These are phyloP conservation scores for Fusarium oxysporum DNA, from an alignment of 2,329 filamentous ascomycete species.

Conservation along the genomic window DNA sequence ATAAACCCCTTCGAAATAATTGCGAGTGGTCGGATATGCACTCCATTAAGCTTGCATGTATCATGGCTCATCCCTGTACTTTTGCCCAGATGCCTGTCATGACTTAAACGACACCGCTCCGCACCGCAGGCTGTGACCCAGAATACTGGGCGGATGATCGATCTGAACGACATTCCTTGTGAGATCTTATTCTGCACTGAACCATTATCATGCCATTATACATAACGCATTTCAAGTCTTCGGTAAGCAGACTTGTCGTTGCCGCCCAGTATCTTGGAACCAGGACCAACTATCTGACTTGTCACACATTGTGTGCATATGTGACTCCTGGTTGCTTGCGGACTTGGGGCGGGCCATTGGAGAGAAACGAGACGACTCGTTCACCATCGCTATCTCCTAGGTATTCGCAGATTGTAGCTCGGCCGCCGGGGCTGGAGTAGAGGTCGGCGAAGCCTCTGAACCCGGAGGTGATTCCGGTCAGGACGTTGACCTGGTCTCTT, in stretches of 20 bases:
- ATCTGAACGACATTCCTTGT: conserved; percentile 6
- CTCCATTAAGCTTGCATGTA: conserved; percentile 24
- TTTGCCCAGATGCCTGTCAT: not conserved
- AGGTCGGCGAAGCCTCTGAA: conserved; percentile 45
- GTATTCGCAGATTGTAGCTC: conserved; percentile 38
- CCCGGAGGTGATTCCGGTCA: conserved; percentile 46
- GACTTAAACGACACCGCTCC: not conserved
- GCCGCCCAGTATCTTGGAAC: conserved; percentile 1
- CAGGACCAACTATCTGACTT: not conserved
- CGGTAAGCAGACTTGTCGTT: conserved; percentile 11
- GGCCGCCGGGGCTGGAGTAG: conserved; percentile 29
- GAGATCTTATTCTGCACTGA: conserved; percentile 2
- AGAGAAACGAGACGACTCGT: conserved; percentile 48
- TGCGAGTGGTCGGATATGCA: conserved; percentile 28
- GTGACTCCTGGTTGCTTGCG: not conserved
- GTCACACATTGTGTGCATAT: not conserved
- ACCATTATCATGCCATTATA: conserved; percentile 6
- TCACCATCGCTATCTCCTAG: conserved; percentile 48
- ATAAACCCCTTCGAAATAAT: conserved; percentile 4
- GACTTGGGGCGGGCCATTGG: conserved; percentile 31
- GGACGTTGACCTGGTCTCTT: conserved; percentile 41
- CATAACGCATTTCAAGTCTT: not conserved
- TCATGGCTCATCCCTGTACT: conserved; percentile 5
- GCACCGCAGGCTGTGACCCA: conserved; percentile 14
- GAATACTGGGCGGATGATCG: conserved; percentile 22